Percentiles rank a stretch among this genome's conserved stretches.
Evolutionary conservation across 2,329 filamentous ascomycete species (phyloP).

Genomic region (Alternaria panax): DNA sequence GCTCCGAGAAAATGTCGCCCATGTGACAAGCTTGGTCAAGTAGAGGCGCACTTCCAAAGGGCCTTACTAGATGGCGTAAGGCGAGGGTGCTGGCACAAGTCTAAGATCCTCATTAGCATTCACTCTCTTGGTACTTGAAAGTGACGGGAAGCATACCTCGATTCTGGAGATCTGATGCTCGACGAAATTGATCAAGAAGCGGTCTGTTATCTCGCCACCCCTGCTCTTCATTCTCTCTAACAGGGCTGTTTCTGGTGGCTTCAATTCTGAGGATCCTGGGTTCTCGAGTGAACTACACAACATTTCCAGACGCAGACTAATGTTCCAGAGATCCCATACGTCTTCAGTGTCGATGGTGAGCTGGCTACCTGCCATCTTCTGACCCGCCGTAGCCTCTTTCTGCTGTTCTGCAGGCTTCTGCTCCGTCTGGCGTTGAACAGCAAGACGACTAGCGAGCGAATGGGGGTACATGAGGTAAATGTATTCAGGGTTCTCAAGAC

Average conservation of each 20-base stretch:
- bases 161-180: conserved; percentile 96
- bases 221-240: conserved; percentile 75
- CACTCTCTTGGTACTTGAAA: not conserved
- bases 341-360: conserved; percentile 83
- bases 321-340: conserved; percentile 88
- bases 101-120: conserved; percentile 57
- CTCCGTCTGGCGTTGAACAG: conserved; percentile 67
- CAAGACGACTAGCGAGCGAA: conserved; percentile 79
- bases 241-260: conserved; percentile 82
- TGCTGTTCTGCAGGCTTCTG: conserved; percentile 48
- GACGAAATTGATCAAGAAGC: conserved; percentile 85
- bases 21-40: conserved; percentile 81
- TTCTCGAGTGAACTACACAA: conserved; percentile 88
- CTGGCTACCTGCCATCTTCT: conserved; percentile 67
- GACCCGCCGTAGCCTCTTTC: conserved; percentile 61
- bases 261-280: conserved; percentile 67
- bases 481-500: conserved; percentile 94
- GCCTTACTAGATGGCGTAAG: conserved; percentile 79
- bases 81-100: conserved; percentile 81
- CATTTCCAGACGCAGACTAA: conserved; percentile 90
- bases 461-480: conserved; percentile 97
- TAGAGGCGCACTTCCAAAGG: conserved; percentile 69
- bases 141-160: conserved; percentile 69
- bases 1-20: conserved; percentile 69
- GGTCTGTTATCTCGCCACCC: conserved; percentile 86